These are phyloP conservation scores for Psilocybe subaeruginosa DNA, from an alignment of 768 basidiomycete species.

Conservation along the genomic window DNA sequence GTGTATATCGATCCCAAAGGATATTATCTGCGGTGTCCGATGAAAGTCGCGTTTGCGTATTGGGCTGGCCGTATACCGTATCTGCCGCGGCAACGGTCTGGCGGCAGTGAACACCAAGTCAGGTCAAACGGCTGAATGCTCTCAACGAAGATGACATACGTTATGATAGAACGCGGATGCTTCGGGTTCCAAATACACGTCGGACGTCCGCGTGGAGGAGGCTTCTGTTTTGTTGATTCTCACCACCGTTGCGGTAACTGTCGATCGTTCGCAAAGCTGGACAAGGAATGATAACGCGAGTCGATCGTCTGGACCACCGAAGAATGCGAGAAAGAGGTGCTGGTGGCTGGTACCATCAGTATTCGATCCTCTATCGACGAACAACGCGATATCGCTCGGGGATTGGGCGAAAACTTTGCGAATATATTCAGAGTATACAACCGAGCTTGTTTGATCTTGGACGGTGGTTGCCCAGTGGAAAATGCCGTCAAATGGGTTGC, in stretches of 20 bases:
- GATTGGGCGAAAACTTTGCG: conserved; percentile 78
- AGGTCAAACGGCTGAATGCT: background rate
- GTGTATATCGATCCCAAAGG: conserved; percentile 70
- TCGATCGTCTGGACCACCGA: conserved; percentile 94
- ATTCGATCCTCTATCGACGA: conserved; percentile 72
- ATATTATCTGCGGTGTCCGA: conserved; percentile 86
- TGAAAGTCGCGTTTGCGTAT: conserved; percentile 65
- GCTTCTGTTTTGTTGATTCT: conserved; percentile 52
- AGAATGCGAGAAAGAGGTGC: conserved; percentile 87
- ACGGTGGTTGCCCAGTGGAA: conserved; percentile 57
- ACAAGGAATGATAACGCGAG: conserved; percentile 80
- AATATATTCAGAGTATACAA: conserved; percentile 81
- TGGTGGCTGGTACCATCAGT: conserved; percentile 34
- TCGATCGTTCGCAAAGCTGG: conserved; percentile 69
- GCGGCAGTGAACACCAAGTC: conserved; percentile 22
- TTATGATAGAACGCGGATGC: conserved; percentile 25
- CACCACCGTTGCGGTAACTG: conserved; percentile 74
- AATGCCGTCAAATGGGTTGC: conserved; percentile 78
- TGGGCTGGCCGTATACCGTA: conserved; percentile 70
- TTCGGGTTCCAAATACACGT: background rate
- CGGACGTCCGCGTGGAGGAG: background rate
- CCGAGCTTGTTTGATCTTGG: conserved; percentile 54
- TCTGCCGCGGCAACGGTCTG: conserved; percentile 58
- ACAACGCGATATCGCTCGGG: conserved; percentile 79
- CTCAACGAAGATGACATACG: conserved; percentile 21